Conservation (phyloP, 1,139 yeast genomes). For the Pichia norvegensis region DNA sequence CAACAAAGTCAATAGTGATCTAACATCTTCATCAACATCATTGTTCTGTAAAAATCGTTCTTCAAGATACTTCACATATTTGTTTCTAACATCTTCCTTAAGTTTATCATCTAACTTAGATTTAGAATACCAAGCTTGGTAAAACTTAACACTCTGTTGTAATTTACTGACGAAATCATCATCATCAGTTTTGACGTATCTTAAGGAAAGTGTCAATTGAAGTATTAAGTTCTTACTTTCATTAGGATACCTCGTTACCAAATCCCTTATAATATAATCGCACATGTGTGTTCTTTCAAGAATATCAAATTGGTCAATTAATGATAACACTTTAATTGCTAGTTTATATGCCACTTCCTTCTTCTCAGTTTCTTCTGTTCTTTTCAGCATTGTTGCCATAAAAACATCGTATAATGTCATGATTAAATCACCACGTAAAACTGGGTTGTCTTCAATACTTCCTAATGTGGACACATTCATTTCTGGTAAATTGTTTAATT, state of each 20-base stretch:
- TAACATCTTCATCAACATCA: conserved; percentile 17
- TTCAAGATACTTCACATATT: conserved; percentile 34
- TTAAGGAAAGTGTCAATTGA: conserved; percentile 61
- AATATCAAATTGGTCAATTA: conserved; percentile 61
- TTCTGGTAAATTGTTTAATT: conserved; percentile 70
- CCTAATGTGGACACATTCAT: conserved; percentile 85
- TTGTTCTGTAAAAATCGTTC: conserved; percentile 16
- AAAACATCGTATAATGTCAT: conserved; percentile 74
- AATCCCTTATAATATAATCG: conserved; percentile 51
- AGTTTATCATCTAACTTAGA: conserved; percentile 24
- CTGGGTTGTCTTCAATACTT: conserved; percentile 80
- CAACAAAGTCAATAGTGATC: conserved; percentile 17
- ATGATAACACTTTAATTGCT: conserved; percentile 39
- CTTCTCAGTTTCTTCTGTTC: conserved; percentile 28
- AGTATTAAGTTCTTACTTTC: conserved; percentile 40
- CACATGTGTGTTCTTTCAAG: conserved; percentile 63
- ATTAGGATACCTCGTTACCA: conserved; percentile 35
- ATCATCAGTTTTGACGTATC: conserved; percentile 38
- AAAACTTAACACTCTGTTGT: conserved; percentile 66
- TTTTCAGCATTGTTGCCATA: conserved; percentile 41
- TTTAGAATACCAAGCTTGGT: conserved; percentile 38
- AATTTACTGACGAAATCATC: conserved; percentile 48
- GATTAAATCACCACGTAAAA: conserved; percentile 82
- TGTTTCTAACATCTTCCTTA: conserved; percentile 38
- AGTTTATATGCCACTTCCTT: conserved; percentile 19